Evolutionary conservation across 306 rosid genomes (phyloP), one percentile per base, ranked within the genome.

Genomic region (Prunus mongolica): DNA sequence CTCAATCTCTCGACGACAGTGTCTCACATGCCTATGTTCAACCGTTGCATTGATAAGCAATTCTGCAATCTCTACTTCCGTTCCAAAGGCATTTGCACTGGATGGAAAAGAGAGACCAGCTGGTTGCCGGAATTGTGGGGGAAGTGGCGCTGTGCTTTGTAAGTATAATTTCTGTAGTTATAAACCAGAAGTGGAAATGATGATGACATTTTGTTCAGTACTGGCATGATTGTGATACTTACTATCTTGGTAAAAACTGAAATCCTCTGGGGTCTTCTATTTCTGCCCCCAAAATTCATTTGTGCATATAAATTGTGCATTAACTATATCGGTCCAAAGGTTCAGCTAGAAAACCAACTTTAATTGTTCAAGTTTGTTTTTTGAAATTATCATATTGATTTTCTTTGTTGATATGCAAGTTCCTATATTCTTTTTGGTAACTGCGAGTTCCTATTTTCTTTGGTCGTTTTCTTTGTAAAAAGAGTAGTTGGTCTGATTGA

Each of bases 61-160:
- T 77, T 73, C 34, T 76, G 80, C 84, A 15, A 77, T 56, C 19
- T 51, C 88, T 14, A n/a, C 47, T 60, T 75, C 87, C 47, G 76
- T 70, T 65, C 63, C 82, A 22, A 65, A 80, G 27, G 94, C 96
- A 65, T 62, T 19, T n/a, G 91, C 96, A 58, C 65, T 74, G 71
- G 91, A 86, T 70, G 88, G 83, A 30, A 88, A 68, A 65, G 91
- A 93, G 34, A 89, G 67, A 82, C 88, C 96, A 81, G 86, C 96
- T 0, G 91, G 13, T 5, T 95, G 98, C 76, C 83, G 96, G 82
- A 95, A 95, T 70, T 95, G 98, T 73, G 86, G 90, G 34, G 98
- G 98, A 67, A 90, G 87, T 22, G 98, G 98, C 19, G 93, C 97
- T 50, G 84, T 94, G 69, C 86, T 94, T 32, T 94, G 98, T 93